These are phyloP conservation scores for Globisporangium splendens DNA, from an alignment of 352 stramenopile genomes.

Conservation along the genomic window DNA sequence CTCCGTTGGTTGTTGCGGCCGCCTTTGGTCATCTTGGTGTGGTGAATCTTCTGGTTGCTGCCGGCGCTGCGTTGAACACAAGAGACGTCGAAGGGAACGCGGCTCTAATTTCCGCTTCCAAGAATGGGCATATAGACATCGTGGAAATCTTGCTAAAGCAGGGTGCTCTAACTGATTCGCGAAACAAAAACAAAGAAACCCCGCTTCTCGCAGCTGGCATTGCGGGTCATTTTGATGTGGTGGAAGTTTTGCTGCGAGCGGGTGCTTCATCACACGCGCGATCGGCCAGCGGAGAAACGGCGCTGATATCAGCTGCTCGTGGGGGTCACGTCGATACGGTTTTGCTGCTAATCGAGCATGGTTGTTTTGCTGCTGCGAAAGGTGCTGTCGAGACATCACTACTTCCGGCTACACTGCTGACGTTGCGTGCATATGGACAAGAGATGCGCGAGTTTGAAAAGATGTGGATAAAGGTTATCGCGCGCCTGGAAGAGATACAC, in stretches of 20 bases:
- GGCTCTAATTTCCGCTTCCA: slow-evolving; percentile 4
- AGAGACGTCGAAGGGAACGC: slow-evolving; percentile 1
- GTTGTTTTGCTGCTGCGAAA: background rate
- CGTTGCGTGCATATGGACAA: background rate
- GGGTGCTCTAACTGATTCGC: background rate
- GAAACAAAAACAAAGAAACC: slow-evolving; percentile 2
- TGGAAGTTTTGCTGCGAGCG: background rate
- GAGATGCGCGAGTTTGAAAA: slow-evolving; percentile 3
- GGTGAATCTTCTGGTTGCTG: background rate
- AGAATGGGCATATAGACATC: background rate
- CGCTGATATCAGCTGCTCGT: slow-evolving; percentile 7
- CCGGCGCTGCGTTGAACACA: slow-evolving; percentile 1
- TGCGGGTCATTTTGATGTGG: slow-evolving; percentile 1
- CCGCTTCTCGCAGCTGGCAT: slow-evolving; percentile 3
- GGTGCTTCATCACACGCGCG: slow-evolving; percentile 5
- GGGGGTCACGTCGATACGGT: background rate
- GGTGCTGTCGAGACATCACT: background rate
- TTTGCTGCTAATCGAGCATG: background rate
- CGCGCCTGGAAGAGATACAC: background rate
- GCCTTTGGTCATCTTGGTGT: slow-evolving; percentile 4
- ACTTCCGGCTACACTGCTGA: background rate
- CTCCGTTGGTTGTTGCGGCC: background rate
- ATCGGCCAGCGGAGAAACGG: slow-evolving; percentile 2
- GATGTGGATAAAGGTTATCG: slow-evolving; percentile 3
- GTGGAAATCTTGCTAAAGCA: background rate